Evolutionary conservation across 164 flowering plant genomes (phyloP), one percentile per base, ranked within the genome.

Genomic region (Aristolochia fimbriata): DNA sequence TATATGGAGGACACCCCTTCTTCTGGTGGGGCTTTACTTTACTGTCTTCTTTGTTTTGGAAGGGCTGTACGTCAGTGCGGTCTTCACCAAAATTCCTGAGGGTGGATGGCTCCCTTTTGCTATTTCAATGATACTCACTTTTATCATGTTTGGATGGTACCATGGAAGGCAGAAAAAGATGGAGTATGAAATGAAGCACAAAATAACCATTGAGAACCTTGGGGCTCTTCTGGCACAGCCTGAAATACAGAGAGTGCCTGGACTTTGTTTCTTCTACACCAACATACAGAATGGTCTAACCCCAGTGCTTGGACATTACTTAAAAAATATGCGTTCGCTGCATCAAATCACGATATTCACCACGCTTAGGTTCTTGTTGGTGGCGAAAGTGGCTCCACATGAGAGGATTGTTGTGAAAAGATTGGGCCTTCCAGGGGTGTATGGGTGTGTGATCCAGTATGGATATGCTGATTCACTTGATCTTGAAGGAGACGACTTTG

Each of bases 81-180:
- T 86, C 48, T 68, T 67, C 65, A 83, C 86, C 37, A 89, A 89
- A 68, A 69, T 89, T 54, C 78, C 70, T 0, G 83, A 89, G 67
- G 94, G 96, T 49, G 94, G 96, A 56, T 89, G 94, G 94, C 70
- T 86, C 22, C 91, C 94, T n/a, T 85, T 89, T 55, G 96, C 86
- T 70, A 86, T 89, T 54, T 84, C 94, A 15, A 41, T 85, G 23
- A 61, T 85, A 60, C 89, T 89, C 27, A 86, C 89, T 21, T 69
- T 85, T 59, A 75, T 86, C 22, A 89, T 89, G 96, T 89, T 85
- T 64, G 85, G 82, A 15, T 89, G 96, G 96, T 83, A 75, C 64
- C 79, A 89, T 59, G 96, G 91, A 53, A 74, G 91, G 66, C 86
- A 84, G 66, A 83, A 80, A 62, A 86, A 86, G 76, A 45, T 80